Evolutionary conservation across 106 monocot genomes (phyloP).

Genomic region (Cymbidium sinense): DNA sequence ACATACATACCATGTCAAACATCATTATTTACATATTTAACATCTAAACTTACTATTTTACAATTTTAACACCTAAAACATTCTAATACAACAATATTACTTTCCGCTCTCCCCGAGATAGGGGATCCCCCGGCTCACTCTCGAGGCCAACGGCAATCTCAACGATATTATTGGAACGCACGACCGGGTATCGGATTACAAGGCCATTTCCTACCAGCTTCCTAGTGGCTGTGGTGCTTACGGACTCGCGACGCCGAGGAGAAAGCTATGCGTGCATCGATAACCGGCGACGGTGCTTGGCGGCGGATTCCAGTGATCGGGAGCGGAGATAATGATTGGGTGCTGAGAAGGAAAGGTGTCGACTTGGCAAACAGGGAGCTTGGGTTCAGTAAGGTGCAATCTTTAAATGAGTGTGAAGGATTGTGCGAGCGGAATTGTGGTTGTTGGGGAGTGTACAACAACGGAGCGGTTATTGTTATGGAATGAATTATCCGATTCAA

Average conservation of each 20-base stretch:
- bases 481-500: constrained; percentile 59
- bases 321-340: constrained; percentile 11
- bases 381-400: constrained; percentile 18
- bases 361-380: constrained; percentile 75
- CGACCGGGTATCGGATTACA: constrained; percentile 36
- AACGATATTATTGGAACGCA: constrained; percentile 49
- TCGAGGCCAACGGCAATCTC: constrained; percentile 70
- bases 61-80: too few species aligned
- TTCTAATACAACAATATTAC: too few species aligned
- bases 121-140: constrained; percentile 42
- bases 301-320: constrained; percentile 22
- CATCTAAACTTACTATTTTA: too few species aligned
- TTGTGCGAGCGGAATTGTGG: constrained; percentile 62
- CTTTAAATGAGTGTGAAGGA: constrained; percentile 63
- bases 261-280: constrained; percentile 26
- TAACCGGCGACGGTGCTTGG: constrained; percentile 21
- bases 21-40: too few species aligned
- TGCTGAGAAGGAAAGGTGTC: constrained; percentile 50
- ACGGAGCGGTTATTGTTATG: constrained; percentile 49
- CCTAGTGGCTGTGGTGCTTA: constrained; percentile 53
- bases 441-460: constrained; percentile 86
- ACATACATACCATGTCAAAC: too few species aligned
- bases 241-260: constrained; percentile 32
- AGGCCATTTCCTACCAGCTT: constrained; percentile 38
- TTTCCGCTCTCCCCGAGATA: too few species aligned